Evolutionary conservation across 202 grass and related monocot genomes (phyloP), one percentile per base, ranked within the genome.

Genomic region (Dendrocalamus latiflorus): DNA sequence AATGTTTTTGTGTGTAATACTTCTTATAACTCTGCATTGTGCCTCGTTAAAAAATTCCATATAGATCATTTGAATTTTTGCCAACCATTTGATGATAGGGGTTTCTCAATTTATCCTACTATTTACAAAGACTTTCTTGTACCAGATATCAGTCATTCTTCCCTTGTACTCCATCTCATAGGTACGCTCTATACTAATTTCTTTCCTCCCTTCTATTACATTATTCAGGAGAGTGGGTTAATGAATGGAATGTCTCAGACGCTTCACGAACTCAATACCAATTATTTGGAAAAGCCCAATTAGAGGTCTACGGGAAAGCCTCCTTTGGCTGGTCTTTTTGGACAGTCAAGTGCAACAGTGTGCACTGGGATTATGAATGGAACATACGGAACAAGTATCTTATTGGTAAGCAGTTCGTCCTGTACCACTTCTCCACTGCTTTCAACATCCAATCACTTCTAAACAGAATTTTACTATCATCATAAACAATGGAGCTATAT

Each of bases 241-340:
- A 93, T 61, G 91, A 93, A 82, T 93, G 91, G 91, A 85, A 88
- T 68, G 85, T 90, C 42, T 53, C 78, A 7, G 24, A 86, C 9
- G 85, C 91, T 78, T 86, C 88, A 28, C 83, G 59, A 50, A 6
- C 22, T 38, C 65, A 89, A 54, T 94, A 94, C 79, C 88, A 91
- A 15, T 65, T 88, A 74, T 91, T 89, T 86, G 91, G 88, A 51
- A 91, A 75, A 25, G 71, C 80, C 7, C 91, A 91, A 61, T 56
- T 90, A 49, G 86, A 84, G 9, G 88, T 86, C 39, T 88, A 89
- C 8, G 79, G 65, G 4, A 80, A n/a, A n/a, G 91, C 88, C 74
- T 94, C 91, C 21, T 94, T 94, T 81, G 91, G 88, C 43, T 93
- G 86, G 91, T 88, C 88, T 65, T 94, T 75, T 69, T 94, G 88